phyloP scores from a whole-genome alignment of 345 rosid species.

The Eucalyptus globulus region DNA sequence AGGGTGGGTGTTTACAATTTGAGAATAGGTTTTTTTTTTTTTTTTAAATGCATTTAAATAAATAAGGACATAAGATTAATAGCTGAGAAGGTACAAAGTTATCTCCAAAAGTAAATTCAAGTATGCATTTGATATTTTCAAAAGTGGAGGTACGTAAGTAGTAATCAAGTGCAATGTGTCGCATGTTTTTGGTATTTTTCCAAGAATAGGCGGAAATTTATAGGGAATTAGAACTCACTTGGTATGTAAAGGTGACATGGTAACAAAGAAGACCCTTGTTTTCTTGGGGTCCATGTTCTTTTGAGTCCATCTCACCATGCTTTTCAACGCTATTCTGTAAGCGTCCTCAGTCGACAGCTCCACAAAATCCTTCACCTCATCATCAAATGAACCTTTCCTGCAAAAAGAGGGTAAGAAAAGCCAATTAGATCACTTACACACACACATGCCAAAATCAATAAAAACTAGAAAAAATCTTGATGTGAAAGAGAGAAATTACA shows the following conservation, averaged over 20 bases:
- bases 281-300: slow-evolving; percentile 44
- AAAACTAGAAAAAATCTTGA: not conserved
- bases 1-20: not conserved
- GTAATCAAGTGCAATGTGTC: not conserved
- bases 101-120: not conserved
- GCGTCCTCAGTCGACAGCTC: slow-evolving; percentile 26
- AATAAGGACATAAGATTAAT: not conserved
- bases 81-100: not conserved
- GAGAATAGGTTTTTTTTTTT: not conserved
- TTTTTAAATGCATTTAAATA: not conserved
- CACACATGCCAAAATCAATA: not conserved
- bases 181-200: not conserved
- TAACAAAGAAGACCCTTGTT: slow-evolving; percentile 63
- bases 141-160: not conserved
- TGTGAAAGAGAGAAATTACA: not conserved
- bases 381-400: slow-evolving; percentile 48
- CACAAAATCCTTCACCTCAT: slow-evolving; percentile 36
- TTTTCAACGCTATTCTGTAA: slow-evolving; percentile 39
- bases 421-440: not conserved
- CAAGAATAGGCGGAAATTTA: not conserved
- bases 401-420: not conserved
- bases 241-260: slow-evolving; percentile 70
- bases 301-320: slow-evolving; percentile 71
- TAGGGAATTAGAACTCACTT: slow-evolving; percentile 16
- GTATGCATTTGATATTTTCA: not conserved